Conservation (phyloP, 2,329 filamentous ascomycete species). For the Fusarium tricinctum region DNA sequence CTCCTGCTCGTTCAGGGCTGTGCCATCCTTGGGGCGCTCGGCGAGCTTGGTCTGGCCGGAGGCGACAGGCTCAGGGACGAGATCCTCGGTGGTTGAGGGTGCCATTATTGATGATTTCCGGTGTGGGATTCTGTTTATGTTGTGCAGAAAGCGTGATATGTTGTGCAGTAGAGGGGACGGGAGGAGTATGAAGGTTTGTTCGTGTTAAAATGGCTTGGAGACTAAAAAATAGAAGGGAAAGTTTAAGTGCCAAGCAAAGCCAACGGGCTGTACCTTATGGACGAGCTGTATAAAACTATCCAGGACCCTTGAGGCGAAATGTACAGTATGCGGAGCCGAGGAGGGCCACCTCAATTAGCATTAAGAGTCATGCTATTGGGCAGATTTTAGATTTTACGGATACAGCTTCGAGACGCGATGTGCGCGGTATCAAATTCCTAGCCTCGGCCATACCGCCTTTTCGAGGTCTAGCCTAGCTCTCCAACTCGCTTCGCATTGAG, state of each 20-base stretch:
- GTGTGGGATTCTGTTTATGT: neutral
- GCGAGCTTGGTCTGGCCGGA: conserved; percentile 23
- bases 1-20: conserved; percentile 20
- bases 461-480: conserved; percentile 11
- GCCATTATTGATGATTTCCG: conserved; percentile 13
- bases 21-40: conserved; percentile 23
- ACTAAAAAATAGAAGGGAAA: neutral
- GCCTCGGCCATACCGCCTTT: conserved; percentile 33
- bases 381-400: no score
- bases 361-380: conserved; percentile 28
- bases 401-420: conserved; percentile 20
- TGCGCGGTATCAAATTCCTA: conserved; percentile 12
- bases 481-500: neutral
- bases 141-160: conserved; percentile 9
- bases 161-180: conserved; percentile 9
- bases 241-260: conserved; percentile 14
- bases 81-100: conserved; percentile 28
- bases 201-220: neutral
- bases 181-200: neutral
- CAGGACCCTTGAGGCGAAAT: conserved; percentile 12
- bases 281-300: conserved; percentile 20
- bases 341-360: conserved; percentile 28
- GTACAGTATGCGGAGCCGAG: conserved; percentile 5
- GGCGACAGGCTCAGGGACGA: conserved; percentile 22
- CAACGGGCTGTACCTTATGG: conserved; percentile 17